A percentile compares a stretch with the other conserved stretches of the same genome.
phyloP scores from a whole-genome alignment of 768 basidiomycete species.

The Leccinum rimulosum region DNA sequence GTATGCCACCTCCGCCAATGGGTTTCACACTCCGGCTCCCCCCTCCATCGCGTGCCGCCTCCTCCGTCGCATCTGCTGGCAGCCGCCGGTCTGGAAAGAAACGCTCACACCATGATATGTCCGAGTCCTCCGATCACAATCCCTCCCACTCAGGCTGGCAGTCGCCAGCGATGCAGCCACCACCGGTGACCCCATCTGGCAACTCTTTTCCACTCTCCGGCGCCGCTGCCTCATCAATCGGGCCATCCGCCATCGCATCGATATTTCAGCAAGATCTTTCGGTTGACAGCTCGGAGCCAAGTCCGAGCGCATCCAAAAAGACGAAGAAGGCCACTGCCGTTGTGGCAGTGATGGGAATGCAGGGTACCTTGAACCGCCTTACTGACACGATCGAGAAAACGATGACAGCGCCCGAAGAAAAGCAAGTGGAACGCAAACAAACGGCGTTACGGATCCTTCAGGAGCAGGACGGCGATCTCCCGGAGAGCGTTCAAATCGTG shows the following conservation, averaged over 20 bases:
- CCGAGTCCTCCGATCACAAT: not conserved
- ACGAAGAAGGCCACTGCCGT: not conserved
- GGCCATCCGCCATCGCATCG: not conserved
- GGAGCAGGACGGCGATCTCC: not conserved
- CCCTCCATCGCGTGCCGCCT: no score
- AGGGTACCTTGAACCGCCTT: not conserved
- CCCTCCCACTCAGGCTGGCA: not conserved
- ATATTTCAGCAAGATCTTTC: not conserved
- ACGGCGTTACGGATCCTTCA: not conserved
- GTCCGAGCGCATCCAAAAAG: not conserved
- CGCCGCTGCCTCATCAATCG: not conserved
- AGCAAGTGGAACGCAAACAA: not conserved
- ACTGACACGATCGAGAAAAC: not conserved
- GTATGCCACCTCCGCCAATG: no score
- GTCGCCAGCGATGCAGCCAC: no score
- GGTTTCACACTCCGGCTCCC: no score
- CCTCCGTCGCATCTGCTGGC: no score
- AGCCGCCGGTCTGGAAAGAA: no score
- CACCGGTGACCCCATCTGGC: not conserved
- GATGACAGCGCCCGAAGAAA: not conserved
- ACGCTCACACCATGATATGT: not conserved
- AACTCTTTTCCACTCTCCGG: not conserved
- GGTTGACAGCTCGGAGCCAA: not conserved
- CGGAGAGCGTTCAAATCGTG: not conserved
- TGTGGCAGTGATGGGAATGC: not conserved